These are phyloP conservation scores for Penicillium sp. DNA, from an alignment of 2,329 filamentous ascomycete genomes.

Conservation along the genomic window DNA sequence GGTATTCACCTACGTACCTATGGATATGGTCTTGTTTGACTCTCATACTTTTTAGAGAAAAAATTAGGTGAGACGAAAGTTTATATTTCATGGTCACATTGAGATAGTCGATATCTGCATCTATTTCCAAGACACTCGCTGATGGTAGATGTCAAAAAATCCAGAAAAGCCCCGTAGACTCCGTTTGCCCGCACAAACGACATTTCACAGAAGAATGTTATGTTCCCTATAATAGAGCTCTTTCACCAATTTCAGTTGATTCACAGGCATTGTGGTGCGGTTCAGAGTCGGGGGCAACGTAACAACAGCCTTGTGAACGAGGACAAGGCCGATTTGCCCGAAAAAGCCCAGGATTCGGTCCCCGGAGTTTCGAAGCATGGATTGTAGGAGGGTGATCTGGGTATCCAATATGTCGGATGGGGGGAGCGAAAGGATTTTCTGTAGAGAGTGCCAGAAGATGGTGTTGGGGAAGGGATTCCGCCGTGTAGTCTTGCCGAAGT, in stretches of 20 bases:
- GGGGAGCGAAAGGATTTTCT: constrained; percentile 75
- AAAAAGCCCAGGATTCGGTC: constrained; percentile 78
- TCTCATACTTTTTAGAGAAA: too few species aligned
- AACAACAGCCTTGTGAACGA: constrained; percentile 69
- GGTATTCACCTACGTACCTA: too few species aligned
- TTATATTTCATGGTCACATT: not conserved
- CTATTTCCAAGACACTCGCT: not conserved
- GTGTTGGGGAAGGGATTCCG: constrained; percentile 74
- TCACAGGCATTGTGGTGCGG: constrained; percentile 38
- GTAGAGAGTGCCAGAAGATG: constrained; percentile 80
- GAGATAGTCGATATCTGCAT: not conserved
- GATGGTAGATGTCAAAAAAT: not conserved
- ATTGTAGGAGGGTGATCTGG: constrained; percentile 68
- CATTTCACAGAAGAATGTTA: constrained; percentile 22
- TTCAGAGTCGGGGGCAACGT: constrained; percentile 61
- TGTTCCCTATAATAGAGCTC: constrained; percentile 40
- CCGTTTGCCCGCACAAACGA: not conserved
- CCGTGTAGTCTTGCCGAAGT: constrained; percentile 70
- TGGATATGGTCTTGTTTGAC: too few species aligned
- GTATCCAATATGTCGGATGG: constrained; percentile 67
- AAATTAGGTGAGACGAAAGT: not conserved
- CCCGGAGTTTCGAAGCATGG: constrained; percentile 72
- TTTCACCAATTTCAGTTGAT: constrained; percentile 39
- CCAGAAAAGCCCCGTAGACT: not conserved
- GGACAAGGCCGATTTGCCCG: constrained; percentile 71